Percentiles rank a stretch among this genome's conserved stretches.
These are phyloP conservation scores for Gossypium sturtianum DNA, from an alignment of 345 rosid genomes.

Conservation along the genomic window DNA sequence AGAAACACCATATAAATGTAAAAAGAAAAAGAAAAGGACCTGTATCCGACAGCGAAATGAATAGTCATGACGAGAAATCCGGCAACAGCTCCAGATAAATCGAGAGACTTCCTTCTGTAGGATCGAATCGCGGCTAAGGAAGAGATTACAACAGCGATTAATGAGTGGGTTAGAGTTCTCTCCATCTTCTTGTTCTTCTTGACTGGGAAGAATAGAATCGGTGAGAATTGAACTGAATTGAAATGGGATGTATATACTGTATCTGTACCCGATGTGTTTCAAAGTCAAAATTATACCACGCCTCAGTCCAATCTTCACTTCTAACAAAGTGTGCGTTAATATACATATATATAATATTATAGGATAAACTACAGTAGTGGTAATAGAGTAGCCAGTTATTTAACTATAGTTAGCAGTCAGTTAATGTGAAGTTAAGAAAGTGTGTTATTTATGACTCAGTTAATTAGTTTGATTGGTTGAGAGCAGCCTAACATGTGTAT, in stretches of 20 bases:
- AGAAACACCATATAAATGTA: neutral
- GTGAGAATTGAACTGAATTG: neutral
- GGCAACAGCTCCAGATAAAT: conserved; percentile 70
- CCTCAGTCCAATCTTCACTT: neutral
- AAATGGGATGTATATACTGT: neutral
- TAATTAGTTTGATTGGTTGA: no score
- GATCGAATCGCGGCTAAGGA: conserved; percentile 54
- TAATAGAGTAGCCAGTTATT: no score
- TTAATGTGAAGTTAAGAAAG: no score
- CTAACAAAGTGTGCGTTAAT: no score
- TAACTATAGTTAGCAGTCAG: no score
- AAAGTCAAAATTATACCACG: neutral
- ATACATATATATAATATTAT: no score
- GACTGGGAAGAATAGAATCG: neutral
- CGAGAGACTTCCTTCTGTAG: conserved; percentile 72
- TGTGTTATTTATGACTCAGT: no score
- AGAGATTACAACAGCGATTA: conserved; percentile 48
- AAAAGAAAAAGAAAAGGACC: conserved; percentile 27
- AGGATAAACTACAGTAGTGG: no score
- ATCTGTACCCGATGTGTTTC: neutral
- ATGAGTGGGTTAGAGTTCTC: conserved; percentile 27
- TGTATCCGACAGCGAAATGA: conserved; percentile 65
- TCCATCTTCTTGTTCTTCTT: conserved; percentile 37
- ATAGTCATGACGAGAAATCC: conserved; percentile 71
- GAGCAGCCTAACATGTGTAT: no score